Conservation (phyloP, 495 filamentous ascomycete genomes). For the Aspergillus homomorphus region DNA sequence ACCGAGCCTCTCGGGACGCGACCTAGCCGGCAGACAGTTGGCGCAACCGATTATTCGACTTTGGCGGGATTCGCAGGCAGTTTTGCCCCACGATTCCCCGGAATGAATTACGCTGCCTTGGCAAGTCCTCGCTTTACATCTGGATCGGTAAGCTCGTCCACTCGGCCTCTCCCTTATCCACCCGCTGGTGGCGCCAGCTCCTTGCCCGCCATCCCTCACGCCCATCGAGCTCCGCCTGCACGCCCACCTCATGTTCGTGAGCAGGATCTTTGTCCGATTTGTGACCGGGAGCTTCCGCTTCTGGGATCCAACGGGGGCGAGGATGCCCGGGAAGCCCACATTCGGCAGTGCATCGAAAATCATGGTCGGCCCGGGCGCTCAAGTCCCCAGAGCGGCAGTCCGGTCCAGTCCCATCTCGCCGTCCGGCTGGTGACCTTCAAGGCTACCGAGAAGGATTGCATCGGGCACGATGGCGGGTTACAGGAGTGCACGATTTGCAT, state of each 20-base stretch:
- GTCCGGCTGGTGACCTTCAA: constrained; percentile 64
- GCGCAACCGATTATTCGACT: constrained; percentile 22
- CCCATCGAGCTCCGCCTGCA: constrained; percentile 24
- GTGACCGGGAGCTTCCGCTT: constrained; percentile 71
- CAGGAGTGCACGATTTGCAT: constrained; percentile 93
- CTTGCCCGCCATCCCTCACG: constrained; percentile 11
- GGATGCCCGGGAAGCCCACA: constrained; percentile 68
- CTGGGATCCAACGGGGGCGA: constrained; percentile 58
- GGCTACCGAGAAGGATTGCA: constrained; percentile 90
- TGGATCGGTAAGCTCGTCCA: constrained; percentile 12
- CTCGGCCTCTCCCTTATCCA: constrained; percentile 18
- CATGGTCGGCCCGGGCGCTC: constrained; percentile 26
- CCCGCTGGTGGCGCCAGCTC: constrained; percentile 3
- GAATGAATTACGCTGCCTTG: constrained; percentile 23
- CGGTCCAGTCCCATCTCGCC: constrained; percentile 21
- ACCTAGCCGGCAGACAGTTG: constrained; percentile 22
- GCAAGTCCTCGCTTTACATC: constrained; percentile 10
- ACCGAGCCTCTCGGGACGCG: constrained; percentile 16
- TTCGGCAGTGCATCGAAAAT: constrained; percentile 67
- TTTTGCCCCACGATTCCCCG: constrained; percentile 10
- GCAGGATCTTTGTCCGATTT: constrained; percentile 90
- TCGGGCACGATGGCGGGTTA: constrained; percentile 57
- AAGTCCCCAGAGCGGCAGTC: constrained; percentile 19
- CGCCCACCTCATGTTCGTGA: constrained; percentile 53
- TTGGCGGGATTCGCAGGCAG: constrained; percentile 17